Evolutionary conservation across 495 filamentous ascomycete genomes (phyloP), one percentile per base, ranked within the genome.

Genomic region (Aspergillus panamensis): DNA sequence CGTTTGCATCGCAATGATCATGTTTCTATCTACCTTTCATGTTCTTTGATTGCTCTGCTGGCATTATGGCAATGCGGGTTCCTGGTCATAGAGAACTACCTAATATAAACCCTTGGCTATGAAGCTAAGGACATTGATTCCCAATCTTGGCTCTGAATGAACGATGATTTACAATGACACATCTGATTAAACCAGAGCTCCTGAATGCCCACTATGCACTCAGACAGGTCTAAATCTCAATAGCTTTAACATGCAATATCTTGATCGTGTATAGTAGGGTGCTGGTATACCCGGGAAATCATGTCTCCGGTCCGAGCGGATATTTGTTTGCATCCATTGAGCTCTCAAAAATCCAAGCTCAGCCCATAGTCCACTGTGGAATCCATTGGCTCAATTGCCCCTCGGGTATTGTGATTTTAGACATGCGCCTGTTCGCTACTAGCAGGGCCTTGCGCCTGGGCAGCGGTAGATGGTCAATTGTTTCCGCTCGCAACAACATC

Each of bases 381-480:
- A 37, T 35, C 3, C 13, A 33, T 43, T 37, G 45, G 8, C n/a
- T 47, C 35, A 51, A 20, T 20, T 29, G 13, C 13, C 17, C 17
- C 44, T 20, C 31, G 17, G 6, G 42, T 44, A 20, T 21, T 19
- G 16, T 8, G 31, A 20, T 31, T 13, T 19, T 16, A 53, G 60
- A 50, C 35, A 82, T 81, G 78, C 73, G 75, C 19, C 57, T 80
- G 31, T 54, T 75, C 49, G 74, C 76, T 44, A 80, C 76, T 4
- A 72, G 76, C 55, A 68, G 77, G 61, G 77, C 69, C 51, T 68
- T 81, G 58, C 70, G 78, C 47, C 63, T 69, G 3, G 69, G 69
- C 63, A 71, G 70, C 54, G 66, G 69, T 55, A 66, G 73, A 51
- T 77, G 76, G 76, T 66, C 67, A 53, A 69, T 73, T 62, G 59